Evolutionary conservation across 257 asterid species (phyloP), one percentile per base, ranked within the genome.

Genomic region (Eucommia ulmoides): DNA sequence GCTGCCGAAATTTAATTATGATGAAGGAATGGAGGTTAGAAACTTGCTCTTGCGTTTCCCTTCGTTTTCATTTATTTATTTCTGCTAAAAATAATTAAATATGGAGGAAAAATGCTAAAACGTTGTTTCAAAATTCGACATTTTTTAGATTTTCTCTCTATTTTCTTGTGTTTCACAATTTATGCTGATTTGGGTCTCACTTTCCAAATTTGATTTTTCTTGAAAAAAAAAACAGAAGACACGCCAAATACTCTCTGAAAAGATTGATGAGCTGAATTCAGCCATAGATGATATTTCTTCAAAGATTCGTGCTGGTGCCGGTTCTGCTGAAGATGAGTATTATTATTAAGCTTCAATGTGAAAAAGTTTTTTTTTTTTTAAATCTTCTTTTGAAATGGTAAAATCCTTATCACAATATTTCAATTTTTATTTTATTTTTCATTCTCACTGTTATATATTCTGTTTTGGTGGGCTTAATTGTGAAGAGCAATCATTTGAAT

Each of bases 21-120:
- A 87, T 9, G 95, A 84, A 65, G 97, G 81, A 54, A 88, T 88
- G 52, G 95, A 88, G 92, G 95, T 81, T 62, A 67, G 70, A 20
- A 22, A 20, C 12, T 29, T 29, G 38, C 7, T 5, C 38, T 29
- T 29, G 7, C 38, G 7, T 29, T 12, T 29, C 38, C 38, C 7
- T 29, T 29, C 38, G 7, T 12, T 29, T 29, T 29, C 12, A 33
- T 44, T 51, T 63, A 19, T 48, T 51, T 15, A 14, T 3, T 46
- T 24, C 45, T 41, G 18, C 14, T 59, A 18, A 23, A n/a, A n/a
- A n/a, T n/a, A n/a, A n/a, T n/a, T n/a, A 4, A 19, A 29, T 16
- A 3, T 16, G 41, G 14, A 18, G 22, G 20, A 26, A 5, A 5
- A 29, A 20, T 41, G 16, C 38, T 20, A 51, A 25, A 46, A 48